Evolutionary conservation across 2,329 filamentous ascomycete genomes (phyloP).

Genomic region (Alternaria novae-zelandiae): DNA sequence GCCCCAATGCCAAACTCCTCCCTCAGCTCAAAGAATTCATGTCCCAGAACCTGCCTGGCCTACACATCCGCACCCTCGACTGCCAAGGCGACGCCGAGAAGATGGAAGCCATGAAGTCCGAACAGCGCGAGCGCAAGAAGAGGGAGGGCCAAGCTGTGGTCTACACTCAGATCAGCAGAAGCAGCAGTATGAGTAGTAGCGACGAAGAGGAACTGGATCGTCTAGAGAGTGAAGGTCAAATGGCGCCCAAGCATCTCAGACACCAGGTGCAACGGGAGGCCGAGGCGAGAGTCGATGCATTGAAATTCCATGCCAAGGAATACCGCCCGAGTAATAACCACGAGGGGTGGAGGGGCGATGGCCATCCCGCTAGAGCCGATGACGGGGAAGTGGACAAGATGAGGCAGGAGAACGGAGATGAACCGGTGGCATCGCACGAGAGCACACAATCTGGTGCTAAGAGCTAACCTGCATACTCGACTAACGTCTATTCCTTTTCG

Average conservation of each 20-base stretch:
- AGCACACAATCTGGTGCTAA: background rate
- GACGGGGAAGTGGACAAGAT: slow-evolving; percentile 14
- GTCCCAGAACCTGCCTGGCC: slow-evolving; percentile 73
- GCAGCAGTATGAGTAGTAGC: slow-evolving; percentile 58
- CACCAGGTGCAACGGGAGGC: slow-evolving; percentile 39
- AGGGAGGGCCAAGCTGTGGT: slow-evolving; percentile 59
- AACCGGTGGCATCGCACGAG: background rate
- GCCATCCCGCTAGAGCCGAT: slow-evolving; percentile 22
- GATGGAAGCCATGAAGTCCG: slow-evolving; percentile 75
- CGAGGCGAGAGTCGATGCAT: slow-evolving; percentile 25
- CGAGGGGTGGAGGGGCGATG: slow-evolving; percentile 32
- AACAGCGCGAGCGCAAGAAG: slow-evolving; percentile 78
- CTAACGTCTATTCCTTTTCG: background rate
- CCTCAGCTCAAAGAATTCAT: slow-evolving; percentile 75
- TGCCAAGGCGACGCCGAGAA: slow-evolving; percentile 74
- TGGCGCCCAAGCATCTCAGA: slow-evolving; percentile 31
- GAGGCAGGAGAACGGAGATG: background rate
- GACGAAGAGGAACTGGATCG: slow-evolving; percentile 65
- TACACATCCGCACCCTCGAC: slow-evolving; percentile 76
- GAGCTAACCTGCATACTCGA: background rate
- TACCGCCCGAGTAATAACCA: slow-evolving; percentile 29
- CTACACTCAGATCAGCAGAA: slow-evolving; percentile 60
- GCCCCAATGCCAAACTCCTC: slow-evolving; percentile 79
- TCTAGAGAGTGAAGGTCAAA: slow-evolving; percentile 31
- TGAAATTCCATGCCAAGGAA: slow-evolving; percentile 35